Base-by-base conservation (phyloP, 2,329 filamentous ascomycete species). In the Botrytis hyacinthi region DNA sequence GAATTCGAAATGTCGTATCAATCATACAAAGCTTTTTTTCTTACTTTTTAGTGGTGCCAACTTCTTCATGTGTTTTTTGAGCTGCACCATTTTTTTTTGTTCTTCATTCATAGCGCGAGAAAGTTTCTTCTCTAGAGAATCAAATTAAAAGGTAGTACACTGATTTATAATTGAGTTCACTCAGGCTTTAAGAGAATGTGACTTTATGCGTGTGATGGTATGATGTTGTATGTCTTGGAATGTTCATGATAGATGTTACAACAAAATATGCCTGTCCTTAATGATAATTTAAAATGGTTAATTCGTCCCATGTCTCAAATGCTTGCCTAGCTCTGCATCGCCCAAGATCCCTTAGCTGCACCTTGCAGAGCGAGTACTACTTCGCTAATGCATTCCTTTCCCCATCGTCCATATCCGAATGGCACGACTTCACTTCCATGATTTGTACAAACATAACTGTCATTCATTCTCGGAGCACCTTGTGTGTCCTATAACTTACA, bases 21-120 rank as follows among this genome's bases (percentile, higher is more conserved):
- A 76, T 79, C 76, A 79, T 79, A 78, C 76, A 76, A 78, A 77
- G 75, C 72, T 76, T 77, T 78, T 78, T 77, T 76, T 73, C 72
- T 59, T 72, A 71, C 74, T 75, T 73, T 75, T 77, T 70, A 68
- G 65, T 68, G 65, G 71, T 70, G 51, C 75, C 65, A 57, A 68
- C 35, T 68, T 73, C 71, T 70, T 75, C 69, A 74, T 78, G 72
- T 76, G 73, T 75, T 78, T 57, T 57, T 76, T 65, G 66, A 74
- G 69, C 73, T 76, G 73, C 57, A 51, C 66, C 44, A 57, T 72
- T 75, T 73, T 74, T 74, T 60, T 70, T 70, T 70, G 51, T 70
- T 70, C 67, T 76, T 73, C 74, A 73, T 77, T 67, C 73, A 67
- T 72, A 76, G 74, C 73, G 67, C 70, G 71, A 73, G 74, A 72